Conservation (phyloP, 2,329 filamentous ascomycete genomes). For the Fusarium chuoi region DNA sequence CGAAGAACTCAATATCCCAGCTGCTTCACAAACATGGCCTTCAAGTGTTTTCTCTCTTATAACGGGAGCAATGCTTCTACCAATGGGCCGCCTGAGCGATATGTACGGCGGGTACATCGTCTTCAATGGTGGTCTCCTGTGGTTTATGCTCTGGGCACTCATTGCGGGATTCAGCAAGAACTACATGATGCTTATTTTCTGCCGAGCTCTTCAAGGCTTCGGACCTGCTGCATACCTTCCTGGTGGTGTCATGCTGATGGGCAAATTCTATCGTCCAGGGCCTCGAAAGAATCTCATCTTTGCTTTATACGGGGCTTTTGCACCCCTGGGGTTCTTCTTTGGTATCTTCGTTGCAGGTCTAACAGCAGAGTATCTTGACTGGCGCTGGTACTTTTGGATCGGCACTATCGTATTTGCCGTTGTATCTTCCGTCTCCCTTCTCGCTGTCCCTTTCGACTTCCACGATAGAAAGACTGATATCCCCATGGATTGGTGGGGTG, state of each 20-base stretch:
- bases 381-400: slow-evolving; percentile 78
- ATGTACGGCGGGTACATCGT: slow-evolving; percentile 70
- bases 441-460: slow-evolving; percentile 52
- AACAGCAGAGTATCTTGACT: slow-evolving; percentile 67
- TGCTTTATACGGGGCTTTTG: slow-evolving; percentile 67
- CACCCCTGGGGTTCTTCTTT: slow-evolving; percentile 67
- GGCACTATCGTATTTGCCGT: slow-evolving; percentile 60
- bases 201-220: slow-evolving; percentile 78
- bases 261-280: slow-evolving; percentile 74
- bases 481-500: slow-evolving; percentile 71
- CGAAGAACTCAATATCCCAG: slow-evolving; percentile 70
- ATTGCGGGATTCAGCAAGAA: slow-evolving; percentile 75
- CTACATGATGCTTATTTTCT: slow-evolving; percentile 76
- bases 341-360: slow-evolving; percentile 76
- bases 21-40: slow-evolving; percentile 70
- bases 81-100: slow-evolving; percentile 70
- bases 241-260: slow-evolving; percentile 75
- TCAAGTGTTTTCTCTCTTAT: slow-evolving; percentile 70
- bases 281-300: slow-evolving; percentile 77
- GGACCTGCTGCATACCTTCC: slow-evolving; percentile 79
- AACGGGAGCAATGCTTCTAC: slow-evolving; percentile 67
- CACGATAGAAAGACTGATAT: slow-evolving; percentile 37
- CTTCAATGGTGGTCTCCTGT: slow-evolving; percentile 68
- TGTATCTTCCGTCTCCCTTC: slow-evolving; percentile 57
- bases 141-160: slow-evolving; percentile 76